A percentile compares a stretch with the other conserved stretches of the same genome.
phyloP scores from a whole-genome alignment of 345 rosid genomes.

The Psidium guajava region DNA sequence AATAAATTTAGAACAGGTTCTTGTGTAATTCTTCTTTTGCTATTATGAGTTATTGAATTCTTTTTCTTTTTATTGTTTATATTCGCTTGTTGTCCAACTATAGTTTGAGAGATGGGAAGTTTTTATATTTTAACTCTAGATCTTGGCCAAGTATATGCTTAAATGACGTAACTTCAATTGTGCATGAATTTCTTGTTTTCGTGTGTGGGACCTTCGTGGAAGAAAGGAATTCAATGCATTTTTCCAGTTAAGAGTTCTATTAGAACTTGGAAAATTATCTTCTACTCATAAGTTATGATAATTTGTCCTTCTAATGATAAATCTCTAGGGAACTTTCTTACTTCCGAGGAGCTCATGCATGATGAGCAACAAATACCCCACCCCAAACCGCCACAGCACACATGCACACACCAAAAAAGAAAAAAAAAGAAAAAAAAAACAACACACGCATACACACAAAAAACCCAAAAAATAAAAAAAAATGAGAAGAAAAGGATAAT shows the following conservation, averaged over 20 bases:
- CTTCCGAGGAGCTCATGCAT: neutral
- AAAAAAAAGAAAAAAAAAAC: neutral
- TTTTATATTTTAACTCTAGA: neutral
- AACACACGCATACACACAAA: too few relatives aligned
- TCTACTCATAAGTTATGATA: neutral
- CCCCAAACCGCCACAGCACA: too few relatives aligned
- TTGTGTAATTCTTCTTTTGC: neutral
- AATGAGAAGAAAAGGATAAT: neutral
- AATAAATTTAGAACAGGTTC: constrained; percentile 89
- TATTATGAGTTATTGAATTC: neutral
- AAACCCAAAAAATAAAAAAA: too few relatives aligned
- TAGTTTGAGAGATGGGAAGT: neutral
- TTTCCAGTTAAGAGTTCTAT: neutral
- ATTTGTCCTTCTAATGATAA: neutral
- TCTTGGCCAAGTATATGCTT: neutral
- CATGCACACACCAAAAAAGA: too few relatives aligned
- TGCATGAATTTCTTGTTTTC: neutral
- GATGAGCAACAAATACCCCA: neutral
- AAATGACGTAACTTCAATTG: neutral
- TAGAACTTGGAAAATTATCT: neutral
- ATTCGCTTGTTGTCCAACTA: neutral
- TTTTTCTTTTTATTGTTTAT: neutral
- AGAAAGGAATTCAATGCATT: neutral
- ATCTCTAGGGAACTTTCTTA: neutral
- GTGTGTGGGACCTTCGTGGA: neutral